Base-by-base conservation (phyloP, 306 rosid species). In the Canavalia ensiformis region DNA sequence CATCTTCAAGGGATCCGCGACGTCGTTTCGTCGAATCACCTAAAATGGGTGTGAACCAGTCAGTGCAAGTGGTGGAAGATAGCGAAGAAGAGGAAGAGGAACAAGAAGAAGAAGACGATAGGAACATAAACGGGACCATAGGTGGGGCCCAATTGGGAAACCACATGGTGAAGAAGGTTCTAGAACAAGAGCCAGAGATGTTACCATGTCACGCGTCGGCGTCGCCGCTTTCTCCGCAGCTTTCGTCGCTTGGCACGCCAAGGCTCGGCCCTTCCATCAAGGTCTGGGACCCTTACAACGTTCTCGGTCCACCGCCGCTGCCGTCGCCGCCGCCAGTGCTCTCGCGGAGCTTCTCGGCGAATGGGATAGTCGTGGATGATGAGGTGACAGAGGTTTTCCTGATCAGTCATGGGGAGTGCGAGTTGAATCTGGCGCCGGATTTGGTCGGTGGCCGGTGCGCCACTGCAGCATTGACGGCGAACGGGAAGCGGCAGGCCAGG, bases 201-300 rank as follows among this genome's bases (percentile, higher is more conserved):
- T 87, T 95, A 2, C 97, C 98, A 6, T 92, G 93, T 78, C 92
- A 95, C 87, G 91, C 98, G 7, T 90, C 97, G 1, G 96, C 98
- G 0, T 95, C 98, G n/a, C 99, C 99, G 45, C 90, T 95, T 3
- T 95, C 99, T 1, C 99, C 98, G 42, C 99, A 95, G 89, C 94
- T 90, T 6, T 95, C 99, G 1, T 88, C 98, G 0, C 77, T 95
- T 13, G 99, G 98, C 1, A 95, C 99, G 35, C 98, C 99, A 65
- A 90, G 99, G 0, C 87, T 93, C 2, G 97, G 97, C 0, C 99
- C 97, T 13, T 90, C 94, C 33, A 93, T 92, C 84, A 93, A 95
- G 87, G 98, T 95, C n/a, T 95, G 97, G 97, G 99, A 95, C 72
- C 98, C 99, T 6, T 95, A 95, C 87, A 95, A 93, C 55, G 97